Conservation (phyloP, 306 rosid species). For the Pterocarpus macrocarpus region DNA sequence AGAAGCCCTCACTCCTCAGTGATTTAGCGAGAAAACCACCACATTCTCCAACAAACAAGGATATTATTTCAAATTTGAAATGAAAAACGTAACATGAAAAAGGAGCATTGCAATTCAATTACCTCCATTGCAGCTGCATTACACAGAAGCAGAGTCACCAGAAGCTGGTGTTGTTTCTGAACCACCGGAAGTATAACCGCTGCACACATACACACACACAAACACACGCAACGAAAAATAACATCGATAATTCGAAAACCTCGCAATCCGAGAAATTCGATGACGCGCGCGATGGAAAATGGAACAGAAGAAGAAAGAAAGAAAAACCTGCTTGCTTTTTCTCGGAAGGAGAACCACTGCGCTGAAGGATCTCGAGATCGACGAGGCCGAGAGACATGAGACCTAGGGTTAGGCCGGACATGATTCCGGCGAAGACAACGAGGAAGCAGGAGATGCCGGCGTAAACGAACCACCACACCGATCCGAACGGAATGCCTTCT, state of each 20-base stretch:
- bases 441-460: slow-evolving; percentile 75
- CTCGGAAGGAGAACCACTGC: slow-evolving; percentile 84
- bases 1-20: not conserved
- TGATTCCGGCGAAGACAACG: slow-evolving; percentile 92
- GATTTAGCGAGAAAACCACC: not conserved
- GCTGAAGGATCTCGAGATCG: slow-evolving; percentile 94
- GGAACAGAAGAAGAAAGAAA: not conserved
- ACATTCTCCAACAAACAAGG: slow-evolving; percentile 1
- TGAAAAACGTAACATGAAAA: not conserved
- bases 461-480: slow-evolving; percentile 76
- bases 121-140: slow-evolving; percentile 97
- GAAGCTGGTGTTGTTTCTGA: slow-evolving; percentile 95
- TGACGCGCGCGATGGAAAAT: not conserved
- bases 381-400: slow-evolving; percentile 97
- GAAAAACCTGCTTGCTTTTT: slow-evolving; percentile 88
- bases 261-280: not conserved
- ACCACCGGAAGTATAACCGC: slow-evolving; percentile 93
- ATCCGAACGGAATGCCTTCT: slow-evolving; percentile 64
- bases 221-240: not conserved
- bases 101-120: slow-evolving; percentile 28
- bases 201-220: slow-evolving; percentile 41
- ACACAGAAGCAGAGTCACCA: slow-evolving; percentile 92
- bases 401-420: slow-evolving; percentile 96
- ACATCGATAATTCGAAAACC: not conserved
- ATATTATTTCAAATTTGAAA: not conserved